Evolutionary conservation across 2,329 filamentous ascomycete species (phyloP), one percentile per base, ranked within the genome.

Genomic region (Magnaporthiopsis poae): DNA sequence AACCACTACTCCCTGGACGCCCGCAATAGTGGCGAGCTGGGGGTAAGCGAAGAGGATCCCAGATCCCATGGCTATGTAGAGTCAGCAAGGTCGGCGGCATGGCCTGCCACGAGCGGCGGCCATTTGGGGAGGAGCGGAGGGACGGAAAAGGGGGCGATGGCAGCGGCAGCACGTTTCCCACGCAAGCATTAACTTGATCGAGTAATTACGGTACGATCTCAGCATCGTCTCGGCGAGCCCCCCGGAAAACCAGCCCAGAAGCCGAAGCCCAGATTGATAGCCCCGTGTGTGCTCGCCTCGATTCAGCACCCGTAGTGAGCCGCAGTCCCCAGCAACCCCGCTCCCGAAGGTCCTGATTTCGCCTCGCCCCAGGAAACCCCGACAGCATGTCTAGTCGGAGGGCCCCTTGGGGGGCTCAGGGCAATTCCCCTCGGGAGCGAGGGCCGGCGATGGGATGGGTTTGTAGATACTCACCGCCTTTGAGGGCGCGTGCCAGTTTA

Each of bases 161-260:
- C 86, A 91, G 90, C 90, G 90, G 90, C 90, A 93, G 90, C 90
- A 94, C 91, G 84, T 93, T 94, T 90, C 91, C 88, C 91, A 94
- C 91, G 91, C 91, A 95, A 95, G 91, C 89, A 92, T 94, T 95
- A 94, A 91, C 91, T 95, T 95, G 91, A 91, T 95, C 91, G 90
- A 94, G 90, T 94, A 88, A 84, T 90, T 82, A 93, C 91, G 90
- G 91, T 95, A 87, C 89, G 88, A 89, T 94, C 91, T 95, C 91
- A 94, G 91, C 91, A 86, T 92, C 85, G 81, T 86, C 74, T 79
- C 75, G 73, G 70, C 80, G 76, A 68, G 70, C 67, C 31, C 31
- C 21, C 46, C 46, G 46, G 18, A 31, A 31, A 31, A 7, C 21
- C 46, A 56, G 46, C 46, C 46, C n/a, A 25, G 18, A 11, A 56